phyloP scores from a whole-genome alignment of 1,139 yeast species.

The Arxiozyma slooffiae region DNA sequence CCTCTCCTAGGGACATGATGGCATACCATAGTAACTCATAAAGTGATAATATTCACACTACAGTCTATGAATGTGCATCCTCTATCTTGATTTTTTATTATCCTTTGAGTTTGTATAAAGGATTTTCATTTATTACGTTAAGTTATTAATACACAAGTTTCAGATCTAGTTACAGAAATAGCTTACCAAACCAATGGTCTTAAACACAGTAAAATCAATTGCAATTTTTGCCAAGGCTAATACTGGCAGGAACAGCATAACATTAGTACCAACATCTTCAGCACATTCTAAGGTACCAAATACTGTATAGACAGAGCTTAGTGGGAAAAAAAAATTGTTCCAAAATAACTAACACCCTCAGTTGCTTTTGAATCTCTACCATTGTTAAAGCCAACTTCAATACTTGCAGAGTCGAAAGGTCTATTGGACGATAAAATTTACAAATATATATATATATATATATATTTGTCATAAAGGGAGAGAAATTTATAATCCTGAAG shows the following conservation, averaged over 20 bases:
- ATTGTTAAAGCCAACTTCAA: conserved; percentile 19
- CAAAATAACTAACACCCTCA: conserved; percentile 20
- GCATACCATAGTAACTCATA: too few relatives aligned
- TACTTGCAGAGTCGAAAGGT: not conserved
- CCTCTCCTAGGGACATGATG: too few relatives aligned
- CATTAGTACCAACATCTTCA: too few relatives aligned
- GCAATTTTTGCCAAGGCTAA: not conserved
- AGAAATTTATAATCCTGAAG: conserved; percentile 31
- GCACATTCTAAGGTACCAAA: conserved; percentile 6
- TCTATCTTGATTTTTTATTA: too few relatives aligned
- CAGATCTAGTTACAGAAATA: too few relatives aligned
- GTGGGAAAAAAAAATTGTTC: conserved; percentile 15
- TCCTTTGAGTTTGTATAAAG: too few relatives aligned
- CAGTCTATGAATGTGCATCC: too few relatives aligned
- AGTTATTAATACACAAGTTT: too few relatives aligned
- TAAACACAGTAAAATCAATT: not conserved
- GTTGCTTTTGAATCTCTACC: conserved; percentile 28
- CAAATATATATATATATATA: too few relatives aligned
- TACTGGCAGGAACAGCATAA: conserved; percentile 7
- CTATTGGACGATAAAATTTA: not conserved
- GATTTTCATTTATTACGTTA: too few relatives aligned
- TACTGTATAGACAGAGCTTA: conserved; percentile 10
- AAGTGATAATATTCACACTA: too few relatives aligned
- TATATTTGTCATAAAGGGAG: conserved; percentile 22
- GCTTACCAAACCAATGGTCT: not conserved